Conservation (phyloP, 1,139 yeast genomes). For the Lizanozyma gosingica region DNA sequence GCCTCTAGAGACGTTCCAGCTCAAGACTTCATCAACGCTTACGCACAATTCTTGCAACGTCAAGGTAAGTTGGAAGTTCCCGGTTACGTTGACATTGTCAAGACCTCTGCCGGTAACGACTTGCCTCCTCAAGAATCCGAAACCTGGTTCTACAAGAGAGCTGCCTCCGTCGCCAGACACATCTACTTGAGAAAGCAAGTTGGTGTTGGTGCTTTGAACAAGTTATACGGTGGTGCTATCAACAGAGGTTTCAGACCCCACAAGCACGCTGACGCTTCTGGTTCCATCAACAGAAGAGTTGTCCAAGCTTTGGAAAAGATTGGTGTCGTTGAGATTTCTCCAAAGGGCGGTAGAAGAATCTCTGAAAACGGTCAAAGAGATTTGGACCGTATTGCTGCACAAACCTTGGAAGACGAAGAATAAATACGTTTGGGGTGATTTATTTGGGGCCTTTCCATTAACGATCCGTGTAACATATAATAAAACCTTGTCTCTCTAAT, state of each 20-base stretch:
- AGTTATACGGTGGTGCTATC: slow-evolving; percentile 97
- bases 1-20: slow-evolving; percentile 95
- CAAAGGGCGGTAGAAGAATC: slow-evolving; percentile 99
- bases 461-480: slow-evolving; percentile 1
- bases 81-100: slow-evolving; percentile 99
- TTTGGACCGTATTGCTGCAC: slow-evolving; percentile 99
- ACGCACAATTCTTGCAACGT: slow-evolving; percentile 99
- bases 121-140: slow-evolving; percentile 99
- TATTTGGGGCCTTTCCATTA: no score
- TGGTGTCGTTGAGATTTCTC: slow-evolving; percentile 93
- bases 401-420: slow-evolving; percentile 89
- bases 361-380: slow-evolving; percentile 99
- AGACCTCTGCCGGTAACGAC: slow-evolving; percentile 98
- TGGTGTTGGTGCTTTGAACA: slow-evolving; percentile 99
- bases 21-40: slow-evolving; percentile 98
- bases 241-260: slow-evolving; percentile 99
- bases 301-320: slow-evolving; percentile 97
- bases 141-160: slow-evolving; percentile 99
- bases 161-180: slow-evolving; percentile 99
- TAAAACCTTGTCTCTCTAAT: not conserved
- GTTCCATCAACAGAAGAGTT: slow-evolving; percentile 98
- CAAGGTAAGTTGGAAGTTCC: slow-evolving; percentile 99
- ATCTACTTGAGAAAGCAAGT: slow-evolving; percentile 98
- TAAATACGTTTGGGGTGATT: slow-evolving; percentile 20
- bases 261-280: slow-evolving; percentile 98